Percentiles rank a stretch among this genome's conserved stretches.
These are phyloP conservation scores for Aegilops longissima DNA, from an alignment of 176 grass and related monocot genomes.

Conservation along the genomic window DNA sequence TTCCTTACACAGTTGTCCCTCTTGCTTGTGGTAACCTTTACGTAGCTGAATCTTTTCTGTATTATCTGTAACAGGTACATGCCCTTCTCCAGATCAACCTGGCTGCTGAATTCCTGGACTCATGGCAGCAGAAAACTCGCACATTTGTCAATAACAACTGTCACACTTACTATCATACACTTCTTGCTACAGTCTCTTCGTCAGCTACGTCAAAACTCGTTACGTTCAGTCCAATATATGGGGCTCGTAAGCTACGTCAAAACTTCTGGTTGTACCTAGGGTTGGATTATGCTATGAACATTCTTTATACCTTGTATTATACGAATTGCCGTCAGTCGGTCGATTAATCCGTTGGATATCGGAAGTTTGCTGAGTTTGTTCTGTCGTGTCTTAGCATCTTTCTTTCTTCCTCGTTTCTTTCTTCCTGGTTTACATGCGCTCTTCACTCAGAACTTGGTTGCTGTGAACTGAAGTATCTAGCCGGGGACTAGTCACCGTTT, in stretches of 20 bases:
- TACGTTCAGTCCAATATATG: not conserved
- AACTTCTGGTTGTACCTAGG: not conserved
- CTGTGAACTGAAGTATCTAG: not conserved
- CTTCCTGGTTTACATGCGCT: slow-evolving; percentile 25
- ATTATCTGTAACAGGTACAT: slow-evolving; percentile 12
- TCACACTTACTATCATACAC: not conserved
- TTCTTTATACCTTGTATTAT: slow-evolving; percentile 70
- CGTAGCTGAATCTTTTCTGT: not conserved
- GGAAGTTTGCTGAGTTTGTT: not conserved
- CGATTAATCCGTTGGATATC: not conserved
- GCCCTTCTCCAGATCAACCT: not conserved
- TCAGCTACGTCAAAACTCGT: not conserved
- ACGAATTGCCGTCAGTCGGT: not conserved
- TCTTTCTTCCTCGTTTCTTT: not conserved
- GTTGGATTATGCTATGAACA: slow-evolving; percentile 28
- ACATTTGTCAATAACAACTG: slow-evolving; percentile 5
- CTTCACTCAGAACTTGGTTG: not conserved
- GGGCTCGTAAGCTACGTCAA: not conserved
- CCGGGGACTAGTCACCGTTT: not conserved
- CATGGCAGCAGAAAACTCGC: not conserved
- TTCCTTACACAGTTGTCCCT: not conserved
- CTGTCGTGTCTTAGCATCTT: not conserved
- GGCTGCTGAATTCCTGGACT: slow-evolving; percentile 3
- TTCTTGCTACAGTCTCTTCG: not conserved
- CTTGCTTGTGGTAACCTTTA: not conserved